Conservation (phyloP, 2,329 filamentous ascomycete species). For the Paecilomyces variotii region DNA sequence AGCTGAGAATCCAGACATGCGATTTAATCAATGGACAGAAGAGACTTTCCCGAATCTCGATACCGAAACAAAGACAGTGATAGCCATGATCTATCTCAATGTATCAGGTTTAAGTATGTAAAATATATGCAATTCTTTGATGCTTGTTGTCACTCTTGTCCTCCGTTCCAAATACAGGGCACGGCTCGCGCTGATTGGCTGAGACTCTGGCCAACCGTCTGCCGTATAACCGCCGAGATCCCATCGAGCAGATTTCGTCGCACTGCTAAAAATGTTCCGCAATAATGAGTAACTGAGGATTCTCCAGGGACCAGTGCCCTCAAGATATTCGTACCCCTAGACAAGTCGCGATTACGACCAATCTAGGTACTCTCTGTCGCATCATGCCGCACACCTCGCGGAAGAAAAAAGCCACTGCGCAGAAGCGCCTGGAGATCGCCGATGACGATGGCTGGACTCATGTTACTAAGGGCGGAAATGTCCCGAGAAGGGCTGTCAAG, state of each 20-base stretch:
- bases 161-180: no score
- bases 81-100: conserved; percentile 14
- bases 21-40: conserved; percentile 19
- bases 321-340: neutral
- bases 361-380: neutral
- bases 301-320: neutral
- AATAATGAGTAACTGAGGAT: neutral
- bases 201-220: no score
- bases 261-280: neutral
- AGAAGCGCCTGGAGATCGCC: conserved; percentile 30
- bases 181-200: no score
- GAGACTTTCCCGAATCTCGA: conserved; percentile 21
- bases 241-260: neutral
- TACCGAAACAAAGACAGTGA: conserved; percentile 19
- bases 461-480: conserved; percentile 24
- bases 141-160: no score
- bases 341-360: neutral
- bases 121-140: no score
- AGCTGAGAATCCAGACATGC: conserved; percentile 5
- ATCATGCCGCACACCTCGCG: conserved; percentile 29
- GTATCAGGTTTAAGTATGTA: no score
- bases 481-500: conserved; percentile 17
- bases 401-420: conserved; percentile 14
- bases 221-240: neutral
- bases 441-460: conserved; percentile 38